Percentiles rank a stretch among this genome's conserved stretches.
Conservation (phyloP, 805 yeast species). For the Candida xyloterini region DNA sequence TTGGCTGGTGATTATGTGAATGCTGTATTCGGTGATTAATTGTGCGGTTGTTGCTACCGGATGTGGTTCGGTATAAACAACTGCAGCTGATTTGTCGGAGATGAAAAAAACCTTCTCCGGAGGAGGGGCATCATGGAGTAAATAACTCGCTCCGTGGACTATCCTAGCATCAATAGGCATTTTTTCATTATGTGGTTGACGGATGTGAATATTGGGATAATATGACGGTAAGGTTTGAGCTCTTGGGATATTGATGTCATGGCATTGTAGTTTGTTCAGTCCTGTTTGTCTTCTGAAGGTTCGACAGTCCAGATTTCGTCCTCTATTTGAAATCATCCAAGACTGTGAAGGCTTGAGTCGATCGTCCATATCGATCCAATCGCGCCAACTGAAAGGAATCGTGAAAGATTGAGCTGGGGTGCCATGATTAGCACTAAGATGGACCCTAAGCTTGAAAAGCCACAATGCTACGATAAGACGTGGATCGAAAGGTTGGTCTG, state of each 20-base stretch:
- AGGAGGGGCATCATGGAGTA: constrained; percentile 30
- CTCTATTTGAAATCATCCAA: constrained; percentile 14
- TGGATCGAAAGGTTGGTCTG: constrained; percentile 17
- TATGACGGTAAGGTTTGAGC: constrained; percentile 13
- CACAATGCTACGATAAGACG: constrained; percentile 20
- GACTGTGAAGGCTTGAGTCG: constrained; percentile 22
- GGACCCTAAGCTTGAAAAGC: constrained; percentile 14
- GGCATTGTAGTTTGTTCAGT: constrained; percentile 9
- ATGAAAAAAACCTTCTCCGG: constrained; percentile 34
- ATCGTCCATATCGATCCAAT: constrained; percentile 29
- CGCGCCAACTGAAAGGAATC: constrained; percentile 31
- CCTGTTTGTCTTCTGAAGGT: constrained; percentile 23
- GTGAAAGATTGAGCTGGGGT: constrained; percentile 12
- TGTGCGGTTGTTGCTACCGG: constrained; percentile 1
- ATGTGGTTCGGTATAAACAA: constrained; percentile 15
- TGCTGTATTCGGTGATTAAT: constrained; percentile 14
- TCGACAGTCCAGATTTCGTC: constrained; percentile 13
- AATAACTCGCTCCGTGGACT: constrained; percentile 34
- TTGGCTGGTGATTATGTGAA: constrained; percentile 1
- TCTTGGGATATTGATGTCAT: constrained; percentile 12
- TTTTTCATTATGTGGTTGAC: constrained; percentile 22
- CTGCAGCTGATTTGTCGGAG: constrained; percentile 19
- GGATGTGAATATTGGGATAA: constrained; percentile 27
- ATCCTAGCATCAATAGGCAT: constrained; percentile 32
- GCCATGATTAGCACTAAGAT: constrained; percentile 7